Percentiles rank a stretch among this genome's conserved stretches.
Evolutionary conservation across 192 early-diverging fungal species (phyloP).

Genomic region (Spizellomyces sp.): DNA sequence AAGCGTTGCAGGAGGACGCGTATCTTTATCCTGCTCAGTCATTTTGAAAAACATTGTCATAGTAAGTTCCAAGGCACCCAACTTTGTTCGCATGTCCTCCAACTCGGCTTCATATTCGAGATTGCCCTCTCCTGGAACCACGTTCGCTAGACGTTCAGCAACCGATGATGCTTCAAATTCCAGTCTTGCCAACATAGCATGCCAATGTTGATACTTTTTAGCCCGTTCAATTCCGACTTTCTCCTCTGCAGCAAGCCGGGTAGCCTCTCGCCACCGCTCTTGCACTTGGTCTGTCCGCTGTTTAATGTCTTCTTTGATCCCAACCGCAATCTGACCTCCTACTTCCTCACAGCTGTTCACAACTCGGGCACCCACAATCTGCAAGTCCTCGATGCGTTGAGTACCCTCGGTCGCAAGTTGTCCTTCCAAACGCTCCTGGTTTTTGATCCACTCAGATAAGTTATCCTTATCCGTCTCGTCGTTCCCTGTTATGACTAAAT

Average conservation of each 20-base stretch:
- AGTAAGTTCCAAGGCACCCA: slow-evolving; percentile 10
- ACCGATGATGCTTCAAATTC: background rate
- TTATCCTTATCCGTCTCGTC: background rate
- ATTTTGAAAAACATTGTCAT: slow-evolving; percentile 9
- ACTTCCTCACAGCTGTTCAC: background rate
- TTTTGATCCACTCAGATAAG: slow-evolving; percentile 13
- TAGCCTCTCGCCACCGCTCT: slow-evolving; percentile 21
- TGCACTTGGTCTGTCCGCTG: slow-evolving; percentile 7
- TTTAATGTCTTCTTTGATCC: background rate
- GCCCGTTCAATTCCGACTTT: slow-evolving; percentile 14
- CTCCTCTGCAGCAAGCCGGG: slow-evolving; percentile 15
- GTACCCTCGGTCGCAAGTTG: background rate
- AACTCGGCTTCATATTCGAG: background rate
- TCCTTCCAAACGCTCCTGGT: background rate
- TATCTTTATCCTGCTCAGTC: slow-evolving; percentile 22
- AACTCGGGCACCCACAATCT: background rate
- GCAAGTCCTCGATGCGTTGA: background rate
- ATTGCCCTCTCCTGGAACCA: too few relatives aligned
- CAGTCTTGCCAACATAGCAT: slow-evolving; percentile 3
- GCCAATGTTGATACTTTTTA: slow-evolving; percentile 19
- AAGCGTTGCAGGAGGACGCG: background rate
- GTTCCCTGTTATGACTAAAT: slow-evolving; percentile 17
- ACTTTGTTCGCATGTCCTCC: background rate
- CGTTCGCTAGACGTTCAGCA: too few relatives aligned
- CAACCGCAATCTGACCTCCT: background rate